Conservation (phyloP, 352 stramenopile genomes). For the Globisporangium uncinulatum region DNA sequence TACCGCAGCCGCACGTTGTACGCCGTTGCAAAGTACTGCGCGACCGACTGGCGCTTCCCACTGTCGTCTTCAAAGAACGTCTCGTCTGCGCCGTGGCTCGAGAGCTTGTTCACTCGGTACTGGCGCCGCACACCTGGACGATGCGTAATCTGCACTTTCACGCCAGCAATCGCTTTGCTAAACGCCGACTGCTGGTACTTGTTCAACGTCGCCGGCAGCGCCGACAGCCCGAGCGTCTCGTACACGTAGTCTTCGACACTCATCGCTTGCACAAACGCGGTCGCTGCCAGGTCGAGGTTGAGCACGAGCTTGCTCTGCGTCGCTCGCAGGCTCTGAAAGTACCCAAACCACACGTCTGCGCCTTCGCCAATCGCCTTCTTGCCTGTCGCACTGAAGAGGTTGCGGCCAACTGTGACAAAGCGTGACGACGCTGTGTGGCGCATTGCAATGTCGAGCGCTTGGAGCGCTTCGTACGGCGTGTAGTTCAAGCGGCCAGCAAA, state of each 20-base stretch:
- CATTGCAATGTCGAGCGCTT: constrained; percentile 63
- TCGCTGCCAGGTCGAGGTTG: constrained; percentile 69
- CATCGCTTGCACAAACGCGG: constrained; percentile 65
- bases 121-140: constrained; percentile 44
- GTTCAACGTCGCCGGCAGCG: constrained; percentile 25
- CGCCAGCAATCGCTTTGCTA: constrained; percentile 50
- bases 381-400: constrained; percentile 33
- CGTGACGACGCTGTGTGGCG: constrained; percentile 48
- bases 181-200: constrained; percentile 41
- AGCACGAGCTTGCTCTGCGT: constrained; percentile 62
- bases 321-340: constrained; percentile 65
- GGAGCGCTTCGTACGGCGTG: constrained; percentile 65
- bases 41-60: constrained; percentile 38
- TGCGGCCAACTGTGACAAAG: constrained; percentile 53
- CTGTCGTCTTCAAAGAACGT: constrained; percentile 63
- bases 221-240: constrained; percentile 21
- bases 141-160: constrained; percentile 65
- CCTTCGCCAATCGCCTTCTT: constrained; percentile 57
- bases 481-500: constrained; percentile 59
- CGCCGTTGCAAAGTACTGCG: constrained; percentile 47
- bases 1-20: constrained; percentile 60
- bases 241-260: constrained; percentile 41
- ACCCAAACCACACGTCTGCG: constrained; percentile 61
- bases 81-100: constrained; percentile 27
- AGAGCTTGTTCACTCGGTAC: constrained; percentile 68